Evolutionary conservation across 2,329 filamentous ascomycete genomes (phyloP).

Genomic region (Tolypocladium sp.): DNA sequence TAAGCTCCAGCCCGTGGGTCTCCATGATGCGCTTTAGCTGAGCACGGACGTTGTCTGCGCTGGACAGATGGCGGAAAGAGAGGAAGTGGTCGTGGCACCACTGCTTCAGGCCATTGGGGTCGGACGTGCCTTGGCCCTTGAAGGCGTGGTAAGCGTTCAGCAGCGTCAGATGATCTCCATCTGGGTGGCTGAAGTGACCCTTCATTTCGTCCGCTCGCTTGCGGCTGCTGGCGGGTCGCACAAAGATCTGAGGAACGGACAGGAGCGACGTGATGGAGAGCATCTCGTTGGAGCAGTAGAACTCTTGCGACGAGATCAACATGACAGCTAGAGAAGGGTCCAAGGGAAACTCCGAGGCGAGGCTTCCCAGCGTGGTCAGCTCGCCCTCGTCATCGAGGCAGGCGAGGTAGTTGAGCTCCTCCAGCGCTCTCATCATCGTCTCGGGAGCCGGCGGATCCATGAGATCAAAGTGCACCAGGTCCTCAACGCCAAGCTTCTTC

Average conservation of each 20-base stretch:
- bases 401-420: constrained; percentile 95
- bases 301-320: constrained; percentile 94
- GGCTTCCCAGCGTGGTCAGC: constrained; percentile 71
- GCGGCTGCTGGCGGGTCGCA: constrained; percentile 74
- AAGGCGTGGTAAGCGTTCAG: constrained; percentile 98
- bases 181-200: constrained; percentile 78
- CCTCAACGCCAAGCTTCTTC: constrained; percentile 93
- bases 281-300: constrained; percentile 98
- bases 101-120: constrained; percentile 62
- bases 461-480: constrained; percentile 94
- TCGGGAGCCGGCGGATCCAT: constrained; percentile 98
- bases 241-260: constrained; percentile 89
- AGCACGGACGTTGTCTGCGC: constrained; percentile 85
- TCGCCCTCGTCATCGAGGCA: constrained; percentile 96
- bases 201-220: constrained; percentile 98
- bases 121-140: constrained; percentile 57
- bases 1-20: constrained; percentile 71
- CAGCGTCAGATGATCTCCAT: constrained; percentile 92
- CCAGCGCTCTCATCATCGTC: constrained; percentile 94
- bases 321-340: constrained; percentile 93
- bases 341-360: constrained; percentile 91
- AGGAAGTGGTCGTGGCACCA: constrained; percentile 99
- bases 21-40: constrained; percentile 98
- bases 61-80: constrained; percentile 77
- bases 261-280: constrained; percentile 89